Evolutionary conservation across 257 asterid genomes (phyloP).

Genomic region (Solanum sitiens): DNA sequence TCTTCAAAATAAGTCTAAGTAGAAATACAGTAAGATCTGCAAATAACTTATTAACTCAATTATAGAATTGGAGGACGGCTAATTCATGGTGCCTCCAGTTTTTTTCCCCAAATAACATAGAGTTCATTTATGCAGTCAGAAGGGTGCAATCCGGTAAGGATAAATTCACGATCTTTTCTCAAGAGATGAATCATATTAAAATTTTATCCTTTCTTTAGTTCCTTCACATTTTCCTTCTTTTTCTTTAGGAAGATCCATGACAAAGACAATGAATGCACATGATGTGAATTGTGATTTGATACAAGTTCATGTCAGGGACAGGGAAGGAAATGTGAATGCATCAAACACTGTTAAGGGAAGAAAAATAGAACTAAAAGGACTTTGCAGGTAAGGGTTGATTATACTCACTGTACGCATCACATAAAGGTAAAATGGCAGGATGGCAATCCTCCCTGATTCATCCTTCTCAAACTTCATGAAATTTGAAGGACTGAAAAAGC

Average conservation of each 20-base stretch:
- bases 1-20: neutral
- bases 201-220: neutral
- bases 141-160: neutral
- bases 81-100: neutral
- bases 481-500: slow-evolving; percentile 96
- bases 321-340: neutral
- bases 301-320: neutral
- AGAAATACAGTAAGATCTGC: neutral
- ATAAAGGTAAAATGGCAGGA: slow-evolving; percentile 92
- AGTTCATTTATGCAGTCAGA: neutral
- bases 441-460: slow-evolving; percentile 94
- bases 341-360: neutral
- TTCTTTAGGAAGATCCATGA: neutral
- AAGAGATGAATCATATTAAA: neutral
- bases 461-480: slow-evolving; percentile 99
- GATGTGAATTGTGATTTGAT: neutral
- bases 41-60: neutral
- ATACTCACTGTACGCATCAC: slow-evolving; percentile 93
- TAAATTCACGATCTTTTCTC: neutral
- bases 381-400: neutral
- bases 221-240: neutral
- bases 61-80: neutral
- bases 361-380: neutral
- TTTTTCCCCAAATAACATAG: neutral
- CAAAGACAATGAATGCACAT: neutral